Percentiles rank a stretch among this genome's conserved stretches.
Evolutionary conservation across 352 stramenopile genomes (phyloP).

Genomic region (Globisporangium carolinianum): DNA sequence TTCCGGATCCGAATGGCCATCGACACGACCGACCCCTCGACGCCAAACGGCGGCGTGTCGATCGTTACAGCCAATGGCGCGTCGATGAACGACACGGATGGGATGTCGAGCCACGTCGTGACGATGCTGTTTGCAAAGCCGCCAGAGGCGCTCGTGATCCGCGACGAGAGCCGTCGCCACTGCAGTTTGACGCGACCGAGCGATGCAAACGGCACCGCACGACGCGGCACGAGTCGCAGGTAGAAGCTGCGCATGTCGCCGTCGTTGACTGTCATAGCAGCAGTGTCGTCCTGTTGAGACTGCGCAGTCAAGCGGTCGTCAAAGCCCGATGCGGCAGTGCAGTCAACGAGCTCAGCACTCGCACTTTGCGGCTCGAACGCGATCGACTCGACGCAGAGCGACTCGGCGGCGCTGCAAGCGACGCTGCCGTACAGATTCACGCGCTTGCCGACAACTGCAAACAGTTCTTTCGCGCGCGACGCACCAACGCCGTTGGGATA

Average conservation of each 20-base stretch:
- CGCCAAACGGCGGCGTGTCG: slow-evolving; percentile 60
- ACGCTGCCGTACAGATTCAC: slow-evolving; percentile 55
- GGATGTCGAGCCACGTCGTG: slow-evolving; percentile 55
- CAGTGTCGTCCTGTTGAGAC: background rate
- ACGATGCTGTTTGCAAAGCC: slow-evolving; percentile 42
- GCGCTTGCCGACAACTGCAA: slow-evolving; percentile 54
- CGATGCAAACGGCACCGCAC: slow-evolving; percentile 33
- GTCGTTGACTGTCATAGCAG: background rate
- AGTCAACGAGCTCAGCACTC: slow-evolving; percentile 18
- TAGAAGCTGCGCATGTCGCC: slow-evolving; percentile 61
- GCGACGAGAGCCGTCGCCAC: slow-evolving; percentile 55
- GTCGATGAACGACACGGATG: slow-evolving; percentile 60
- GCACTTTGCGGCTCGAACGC: slow-evolving; percentile 38
- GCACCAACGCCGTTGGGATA: slow-evolving; percentile 41
- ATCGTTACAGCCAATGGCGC: slow-evolving; percentile 59
- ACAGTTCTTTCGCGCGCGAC: slow-evolving; percentile 29
- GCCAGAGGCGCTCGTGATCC: slow-evolving; percentile 25
- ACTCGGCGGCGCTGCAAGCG: slow-evolving; percentile 42
- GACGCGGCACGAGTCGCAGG: slow-evolving; percentile 42
- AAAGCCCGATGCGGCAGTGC: slow-evolving; percentile 41
- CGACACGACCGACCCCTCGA: slow-evolving; percentile 48
- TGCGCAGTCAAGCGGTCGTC: background rate
- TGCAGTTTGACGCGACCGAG: slow-evolving; percentile 52
- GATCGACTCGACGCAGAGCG: slow-evolving; percentile 44
- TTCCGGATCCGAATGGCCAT: slow-evolving; percentile 63